Percentiles rank a stretch among this genome's conserved stretches.
These are phyloP conservation scores for Boletus insuetus DNA, from an alignment of 768 basidiomycete genomes.

Conservation along the genomic window DNA sequence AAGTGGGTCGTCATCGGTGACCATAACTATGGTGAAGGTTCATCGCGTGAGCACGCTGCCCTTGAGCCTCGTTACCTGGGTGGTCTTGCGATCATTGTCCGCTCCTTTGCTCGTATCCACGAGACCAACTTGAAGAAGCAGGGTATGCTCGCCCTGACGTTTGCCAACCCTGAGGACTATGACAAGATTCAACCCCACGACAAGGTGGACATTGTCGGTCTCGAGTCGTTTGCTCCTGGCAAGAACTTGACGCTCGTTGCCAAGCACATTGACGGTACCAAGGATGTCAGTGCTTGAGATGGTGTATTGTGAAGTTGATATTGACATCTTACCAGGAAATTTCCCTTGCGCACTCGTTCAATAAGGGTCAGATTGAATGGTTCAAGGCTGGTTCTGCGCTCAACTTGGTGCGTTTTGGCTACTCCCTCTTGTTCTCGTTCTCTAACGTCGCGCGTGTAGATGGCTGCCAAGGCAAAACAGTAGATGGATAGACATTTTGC, in stretches of 20 bases:
- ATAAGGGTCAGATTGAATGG: constrained; percentile 96
- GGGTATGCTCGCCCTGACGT: constrained; percentile 96
- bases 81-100: constrained; percentile 92
- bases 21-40: constrained; percentile 96
- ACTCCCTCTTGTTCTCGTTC: neutral
- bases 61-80: constrained; percentile 95
- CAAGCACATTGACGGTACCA: constrained; percentile 80
- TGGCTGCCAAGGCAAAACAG: constrained; percentile 64
- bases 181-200: constrained; percentile 88
- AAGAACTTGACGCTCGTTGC: constrained; percentile 82
- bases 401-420: constrained; percentile 62
- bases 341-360: constrained; percentile 87
- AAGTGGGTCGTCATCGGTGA: constrained; percentile 99
- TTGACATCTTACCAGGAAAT: constrained; percentile 49
- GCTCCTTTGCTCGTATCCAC: constrained; percentile 97
- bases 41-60: constrained; percentile 96
- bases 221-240: constrained; percentile 87
- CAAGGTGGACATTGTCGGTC: constrained; percentile 84
- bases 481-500: constrained; percentile 20
- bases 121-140: constrained; percentile 99
- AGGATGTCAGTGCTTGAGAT: constrained; percentile 46
- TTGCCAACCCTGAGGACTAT: constrained; percentile 90
- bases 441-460: constrained; percentile 37
- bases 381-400: constrained; percentile 97
- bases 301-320: neutral